These are phyloP conservation scores for Alternaria rosae DNA, from an alignment of 2,329 filamentous ascomycete species.

Conservation along the genomic window DNA sequence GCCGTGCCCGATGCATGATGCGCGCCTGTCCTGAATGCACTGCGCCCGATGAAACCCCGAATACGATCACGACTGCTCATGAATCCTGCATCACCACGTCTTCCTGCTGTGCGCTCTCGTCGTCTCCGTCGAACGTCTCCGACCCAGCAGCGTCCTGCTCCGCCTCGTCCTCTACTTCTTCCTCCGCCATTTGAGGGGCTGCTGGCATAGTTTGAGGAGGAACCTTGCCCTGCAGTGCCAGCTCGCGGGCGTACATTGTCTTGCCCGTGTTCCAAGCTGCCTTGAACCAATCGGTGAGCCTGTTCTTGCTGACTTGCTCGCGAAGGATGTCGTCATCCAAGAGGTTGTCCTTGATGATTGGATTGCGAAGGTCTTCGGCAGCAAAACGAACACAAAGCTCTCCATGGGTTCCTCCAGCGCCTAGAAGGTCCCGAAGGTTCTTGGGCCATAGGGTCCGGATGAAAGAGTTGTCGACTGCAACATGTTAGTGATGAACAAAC, in stretches of 20 bases:
- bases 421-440: conserved; percentile 33
- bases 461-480: conserved; percentile 20
- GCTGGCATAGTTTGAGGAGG: background rate
- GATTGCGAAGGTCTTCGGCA: conserved; percentile 67
- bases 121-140: conserved; percentile 35
- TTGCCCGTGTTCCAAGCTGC: conserved; percentile 52
- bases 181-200: background rate
- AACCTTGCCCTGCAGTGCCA: conserved; percentile 25
- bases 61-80: conserved; percentile 19
- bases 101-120: conserved; percentile 27
- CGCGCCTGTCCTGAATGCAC: conserved; percentile 12
- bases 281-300: conserved; percentile 73
- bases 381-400: conserved; percentile 63
- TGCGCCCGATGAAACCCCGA: conserved; percentile 28
- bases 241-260: conserved; percentile 35
- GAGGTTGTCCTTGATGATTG: conserved; percentile 74
- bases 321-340: conserved; percentile 73
- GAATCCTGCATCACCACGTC: conserved; percentile 46
- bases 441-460: conserved; percentile 29
- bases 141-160: conserved; percentile 12
- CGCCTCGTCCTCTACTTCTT: conserved; percentile 4
- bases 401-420: conserved; percentile 64
- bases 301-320: conserved; percentile 70
- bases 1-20: conserved; percentile 35
- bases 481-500: conserved; percentile 9